phyloP scores from a whole-genome alignment of 208 protist genomes.

The Leishmania gerbilli region DNA sequence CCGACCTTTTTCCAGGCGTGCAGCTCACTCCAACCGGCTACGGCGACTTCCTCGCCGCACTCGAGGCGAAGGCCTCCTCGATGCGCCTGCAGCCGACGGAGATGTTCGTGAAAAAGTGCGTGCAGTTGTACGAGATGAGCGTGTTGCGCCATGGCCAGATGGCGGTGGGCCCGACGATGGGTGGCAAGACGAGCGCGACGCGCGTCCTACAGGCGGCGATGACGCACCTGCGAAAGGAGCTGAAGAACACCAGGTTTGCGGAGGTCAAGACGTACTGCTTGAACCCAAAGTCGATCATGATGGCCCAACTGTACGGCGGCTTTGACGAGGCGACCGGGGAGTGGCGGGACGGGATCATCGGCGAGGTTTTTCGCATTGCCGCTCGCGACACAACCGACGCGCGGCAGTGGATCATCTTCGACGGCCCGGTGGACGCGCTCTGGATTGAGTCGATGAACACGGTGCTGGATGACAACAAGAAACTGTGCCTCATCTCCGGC shows the following conservation, averaged over 20 bases:
- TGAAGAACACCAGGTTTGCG: constrained; percentile 75
- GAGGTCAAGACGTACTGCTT: constrained; percentile 89
- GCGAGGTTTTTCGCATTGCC: constrained; percentile 91
- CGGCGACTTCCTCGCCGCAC: constrained; percentile 80
- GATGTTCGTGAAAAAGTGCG: constrained; percentile 96
- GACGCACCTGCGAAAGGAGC: constrained; percentile 75
- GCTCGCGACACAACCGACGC: constrained; percentile 84
- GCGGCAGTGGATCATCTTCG: constrained; percentile 97
- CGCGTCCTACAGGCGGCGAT: constrained; percentile 87
- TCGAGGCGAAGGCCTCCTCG: constrained; percentile 68
- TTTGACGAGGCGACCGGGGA: constrained; percentile 96
- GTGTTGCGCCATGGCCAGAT: constrained; percentile 98
- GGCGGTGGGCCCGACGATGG: constrained; percentile 96
- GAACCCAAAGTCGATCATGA: constrained; percentile 98
- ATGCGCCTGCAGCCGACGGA: constrained; percentile 94
- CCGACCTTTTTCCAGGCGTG: constrained; percentile 97
- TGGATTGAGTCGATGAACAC: constrained; percentile 97
- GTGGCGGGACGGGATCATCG: constrained; percentile 97
- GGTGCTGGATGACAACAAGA: constrained; percentile 96
- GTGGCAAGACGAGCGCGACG: constrained; percentile 94
- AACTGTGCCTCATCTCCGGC: constrained; percentile 95
- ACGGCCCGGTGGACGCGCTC: constrained; percentile 96
- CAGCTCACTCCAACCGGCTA: constrained; percentile 92
- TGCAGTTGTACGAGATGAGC: constrained; percentile 98
- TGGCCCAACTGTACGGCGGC: constrained; percentile 97